phyloP scores from a whole-genome alignment of 768 basidiomycete species.

The Leucosporidium yakuticum region DNA sequence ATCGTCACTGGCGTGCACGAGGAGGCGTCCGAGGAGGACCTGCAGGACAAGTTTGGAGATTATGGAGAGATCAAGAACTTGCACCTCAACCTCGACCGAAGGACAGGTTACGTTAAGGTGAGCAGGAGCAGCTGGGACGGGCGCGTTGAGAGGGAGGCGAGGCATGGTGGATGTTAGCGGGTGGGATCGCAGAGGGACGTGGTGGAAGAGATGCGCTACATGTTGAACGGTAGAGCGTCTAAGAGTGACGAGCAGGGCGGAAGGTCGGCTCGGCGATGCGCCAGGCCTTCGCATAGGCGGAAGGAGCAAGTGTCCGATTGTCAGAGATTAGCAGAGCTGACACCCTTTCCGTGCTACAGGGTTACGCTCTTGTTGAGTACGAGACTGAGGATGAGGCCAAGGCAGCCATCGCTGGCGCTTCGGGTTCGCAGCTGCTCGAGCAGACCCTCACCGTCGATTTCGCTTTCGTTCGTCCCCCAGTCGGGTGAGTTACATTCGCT shows the following conservation, averaged over 20 bases:
- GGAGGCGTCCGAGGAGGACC: conserved; percentile 95
- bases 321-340: not conserved
- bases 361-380: conserved; percentile 96
- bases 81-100: conserved; percentile 89
- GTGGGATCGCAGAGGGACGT: not conserved
- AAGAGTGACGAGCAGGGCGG: no score
- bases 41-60: conserved; percentile 92
- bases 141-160: not conserved
- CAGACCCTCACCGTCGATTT: conserved; percentile 85
- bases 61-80: conserved; percentile 97
- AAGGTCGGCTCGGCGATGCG: no score
- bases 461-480: conserved; percentile 76
- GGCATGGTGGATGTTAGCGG: not conserved
- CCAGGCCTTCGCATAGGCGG: not conserved
- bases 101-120: conserved; percentile 98
- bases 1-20: conserved; percentile 94
- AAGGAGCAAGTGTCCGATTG: not conserved
- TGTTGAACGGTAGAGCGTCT: not conserved
- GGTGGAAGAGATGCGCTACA: not conserved
- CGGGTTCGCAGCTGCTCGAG: conserved; percentile 74
- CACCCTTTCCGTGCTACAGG: conserved; percentile 50
- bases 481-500: conserved; percentile 9
- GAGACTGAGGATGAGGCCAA: conserved; percentile 92
- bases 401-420: conserved; percentile 82
- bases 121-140: conserved; percentile 11